Conservation (phyloP, 257 asterid species). For the Solanum chiquidenum region DNA sequence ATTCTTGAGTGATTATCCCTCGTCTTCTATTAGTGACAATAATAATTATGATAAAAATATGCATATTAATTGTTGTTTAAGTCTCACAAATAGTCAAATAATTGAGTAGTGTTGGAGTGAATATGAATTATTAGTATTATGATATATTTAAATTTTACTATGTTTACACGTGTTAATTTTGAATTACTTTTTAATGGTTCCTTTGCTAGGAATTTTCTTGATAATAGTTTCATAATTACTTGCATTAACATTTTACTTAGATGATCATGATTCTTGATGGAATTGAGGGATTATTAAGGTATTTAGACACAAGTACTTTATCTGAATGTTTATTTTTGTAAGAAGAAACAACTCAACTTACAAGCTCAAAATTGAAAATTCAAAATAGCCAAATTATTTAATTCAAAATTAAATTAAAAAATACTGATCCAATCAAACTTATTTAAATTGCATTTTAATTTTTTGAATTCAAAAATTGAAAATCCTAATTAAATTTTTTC, state of each 20-base stretch:
- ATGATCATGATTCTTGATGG: neutral
- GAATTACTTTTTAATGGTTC: neutral
- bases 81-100: neutral
- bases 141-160: neutral
- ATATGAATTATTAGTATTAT: neutral
- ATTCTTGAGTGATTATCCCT: neutral
- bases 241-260: neutral
- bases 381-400: too few relatives aligned
- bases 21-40: neutral
- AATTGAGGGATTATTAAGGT: neutral
- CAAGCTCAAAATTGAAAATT: too few relatives aligned
- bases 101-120: neutral
- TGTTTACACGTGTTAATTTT: too few relatives aligned
- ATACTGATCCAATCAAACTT: too few relatives aligned
- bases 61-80: neutral
- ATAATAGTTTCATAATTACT: too few relatives aligned
- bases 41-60: neutral
- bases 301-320: neutral
- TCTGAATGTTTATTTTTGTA: neutral
- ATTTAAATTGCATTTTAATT: too few relatives aligned
- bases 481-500: too few relatives aligned
- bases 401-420: too few relatives aligned
- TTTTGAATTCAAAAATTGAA: too few relatives aligned
- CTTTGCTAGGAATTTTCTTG: neutral
- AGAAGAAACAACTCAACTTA: too few relatives aligned